phyloP scores from a whole-genome alignment of 768 basidiomycete genomes.

The Dentipellis sp. region DNA sequence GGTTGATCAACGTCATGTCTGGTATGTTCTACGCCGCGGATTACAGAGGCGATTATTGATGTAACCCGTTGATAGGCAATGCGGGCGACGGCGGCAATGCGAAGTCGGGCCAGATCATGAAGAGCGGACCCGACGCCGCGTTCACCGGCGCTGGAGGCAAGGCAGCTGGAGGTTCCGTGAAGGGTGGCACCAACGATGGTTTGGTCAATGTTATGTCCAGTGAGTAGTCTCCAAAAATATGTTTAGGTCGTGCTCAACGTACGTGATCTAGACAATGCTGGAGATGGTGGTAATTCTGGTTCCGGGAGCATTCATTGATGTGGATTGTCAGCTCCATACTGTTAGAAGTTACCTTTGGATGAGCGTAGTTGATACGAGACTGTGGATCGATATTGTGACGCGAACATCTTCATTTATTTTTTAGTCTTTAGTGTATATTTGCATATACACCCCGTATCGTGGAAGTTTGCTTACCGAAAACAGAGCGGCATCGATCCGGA shows the following conservation, averaged over 20 bases:
- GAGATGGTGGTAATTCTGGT: constrained; percentile 8
- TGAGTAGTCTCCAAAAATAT: constrained; percentile 8
- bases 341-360: too few relatives aligned
- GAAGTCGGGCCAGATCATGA: not conserved
- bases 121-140: constrained; percentile 16
- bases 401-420: too few relatives aligned
- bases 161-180: constrained; percentile 21
- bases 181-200: constrained; percentile 7
- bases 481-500: too few relatives aligned
- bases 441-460: too few relatives aligned
- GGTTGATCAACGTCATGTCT: constrained; percentile 8
- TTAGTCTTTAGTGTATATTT: too few relatives aligned
- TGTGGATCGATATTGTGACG: too few relatives aligned
- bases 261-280: constrained; percentile 1
- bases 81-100: constrained; percentile 13
- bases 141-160: constrained; percentile 19
- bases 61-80: constrained; percentile 4
- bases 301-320: constrained; percentile 3
- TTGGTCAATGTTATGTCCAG: constrained; percentile 21
- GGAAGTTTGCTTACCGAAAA: too few relatives aligned
- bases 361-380: too few relatives aligned
- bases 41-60: not conserved
- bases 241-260: not conserved
- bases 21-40: not conserved
- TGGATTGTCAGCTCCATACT: not conserved